A percentile compares a stretch with the other conserved stretches of the same genome.
Evolutionary conservation across 202 grass and related monocot genomes (phyloP).

Genomic region (Zizania palustris): DNA sequence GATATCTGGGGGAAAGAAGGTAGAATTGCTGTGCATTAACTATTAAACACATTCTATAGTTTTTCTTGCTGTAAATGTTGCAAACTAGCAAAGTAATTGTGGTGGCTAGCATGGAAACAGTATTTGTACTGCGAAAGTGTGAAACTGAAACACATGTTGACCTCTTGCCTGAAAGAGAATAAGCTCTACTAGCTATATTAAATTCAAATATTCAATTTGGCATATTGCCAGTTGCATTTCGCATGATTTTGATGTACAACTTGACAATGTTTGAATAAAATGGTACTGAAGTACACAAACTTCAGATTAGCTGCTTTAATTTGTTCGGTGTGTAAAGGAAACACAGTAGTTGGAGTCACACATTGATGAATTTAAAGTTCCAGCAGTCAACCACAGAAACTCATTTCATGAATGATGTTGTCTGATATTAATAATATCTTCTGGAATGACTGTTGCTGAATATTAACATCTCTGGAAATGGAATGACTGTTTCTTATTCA

Average conservation of each 20-base stretch:
- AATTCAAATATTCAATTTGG: neutral
- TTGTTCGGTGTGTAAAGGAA: neutral
- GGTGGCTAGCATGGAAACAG: neutral
- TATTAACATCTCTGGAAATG: no score
- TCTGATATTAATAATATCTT: no score
- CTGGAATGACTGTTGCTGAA: no score
- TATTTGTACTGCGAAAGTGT: neutral
- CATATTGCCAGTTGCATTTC: neutral
- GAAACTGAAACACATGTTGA: neutral
- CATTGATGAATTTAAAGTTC: neutral
- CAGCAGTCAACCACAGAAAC: neutral
- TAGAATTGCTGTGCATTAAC: no score
- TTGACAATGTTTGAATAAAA: conserved; percentile 2
- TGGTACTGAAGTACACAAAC: neutral
- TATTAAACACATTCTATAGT: neutral
- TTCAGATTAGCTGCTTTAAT: neutral
- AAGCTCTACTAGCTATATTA: neutral
- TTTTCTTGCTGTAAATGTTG: neutral
- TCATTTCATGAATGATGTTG: neutral
- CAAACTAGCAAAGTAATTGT: neutral
- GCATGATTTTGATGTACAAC: neutral
- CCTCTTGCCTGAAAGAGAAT: neutral
- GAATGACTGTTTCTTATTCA: no score
- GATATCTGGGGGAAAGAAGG: neutral
- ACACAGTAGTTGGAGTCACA: neutral